A percentile compares a stretch with the other conserved stretches of the same genome.
phyloP scores from a whole-genome alignment of 169 alveolate species.

The Blepharisma undulans region DNA sequence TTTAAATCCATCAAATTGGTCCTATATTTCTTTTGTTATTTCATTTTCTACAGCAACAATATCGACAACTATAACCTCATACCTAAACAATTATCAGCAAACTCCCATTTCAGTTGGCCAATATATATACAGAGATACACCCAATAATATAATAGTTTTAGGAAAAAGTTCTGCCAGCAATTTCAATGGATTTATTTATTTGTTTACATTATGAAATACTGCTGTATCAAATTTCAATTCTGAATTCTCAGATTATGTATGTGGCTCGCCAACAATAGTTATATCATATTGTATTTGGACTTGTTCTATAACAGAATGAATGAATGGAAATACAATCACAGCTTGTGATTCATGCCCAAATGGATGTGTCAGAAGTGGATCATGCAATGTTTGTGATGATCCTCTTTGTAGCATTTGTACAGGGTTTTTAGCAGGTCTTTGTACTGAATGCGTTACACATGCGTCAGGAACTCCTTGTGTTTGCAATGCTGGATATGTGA shows the following conservation, averaged over 20 bases:
- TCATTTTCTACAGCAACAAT: not conserved
- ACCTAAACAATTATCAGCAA: not conserved
- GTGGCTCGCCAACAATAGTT: not conserved
- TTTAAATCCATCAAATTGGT: not conserved
- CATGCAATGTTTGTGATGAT: not conserved
- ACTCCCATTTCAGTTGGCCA: not conserved
- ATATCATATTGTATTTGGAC: not conserved
- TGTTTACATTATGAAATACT: not conserved
- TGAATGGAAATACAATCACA: not conserved
- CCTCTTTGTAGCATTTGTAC: not conserved
- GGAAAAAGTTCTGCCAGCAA: not conserved
- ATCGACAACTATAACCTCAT: not conserved
- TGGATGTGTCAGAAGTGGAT: not conserved
- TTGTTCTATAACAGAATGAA: not conserved
- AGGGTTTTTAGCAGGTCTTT: not conserved
- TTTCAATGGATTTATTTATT: not conserved
- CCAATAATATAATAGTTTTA: not conserved
- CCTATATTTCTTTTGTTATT: not conserved
- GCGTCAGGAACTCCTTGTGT: not conserved
- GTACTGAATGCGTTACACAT: not conserved
- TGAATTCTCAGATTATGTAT: not conserved
- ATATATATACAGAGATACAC: not conserved
- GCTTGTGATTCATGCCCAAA: not conserved
- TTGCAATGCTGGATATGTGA: not conserved
- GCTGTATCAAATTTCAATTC: not conserved